These are phyloP conservation scores for Ophiostoma ips DNA, from an alignment of 2,329 filamentous ascomycete species.

Conservation along the genomic window DNA sequence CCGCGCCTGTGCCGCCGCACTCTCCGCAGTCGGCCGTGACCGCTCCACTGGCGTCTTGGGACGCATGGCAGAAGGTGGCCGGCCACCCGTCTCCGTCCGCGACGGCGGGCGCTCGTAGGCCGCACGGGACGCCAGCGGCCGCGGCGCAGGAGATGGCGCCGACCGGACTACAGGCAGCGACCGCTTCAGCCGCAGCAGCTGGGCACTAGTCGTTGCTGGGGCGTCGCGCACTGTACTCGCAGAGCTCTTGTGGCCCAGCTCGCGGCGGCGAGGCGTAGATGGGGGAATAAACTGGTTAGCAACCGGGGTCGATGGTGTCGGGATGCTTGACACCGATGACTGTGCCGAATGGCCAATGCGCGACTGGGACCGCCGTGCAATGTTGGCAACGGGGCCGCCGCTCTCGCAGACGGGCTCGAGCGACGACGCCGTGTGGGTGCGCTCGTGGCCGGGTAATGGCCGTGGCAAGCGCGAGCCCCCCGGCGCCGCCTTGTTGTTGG, in stretches of 20 bases:
- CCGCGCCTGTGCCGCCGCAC: conserved; percentile 35
- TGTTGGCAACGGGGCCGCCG: conserved; percentile 52
- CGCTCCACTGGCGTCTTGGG: conserved; percentile 62
- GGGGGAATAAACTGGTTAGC: conserved; percentile 36
- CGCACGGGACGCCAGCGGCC: conserved; percentile 30
- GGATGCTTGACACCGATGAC: conserved; percentile 51
- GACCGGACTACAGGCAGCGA: conserved; percentile 47
- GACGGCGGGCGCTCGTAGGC: conserved; percentile 43
- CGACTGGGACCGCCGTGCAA: conserved; percentile 49
- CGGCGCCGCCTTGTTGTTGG: conserved; percentile 37
- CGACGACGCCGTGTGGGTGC: conserved; percentile 52
- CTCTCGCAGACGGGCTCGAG: conserved; percentile 91
- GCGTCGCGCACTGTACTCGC: conserved; percentile 41
- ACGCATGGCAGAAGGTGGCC: conserved; percentile 39
- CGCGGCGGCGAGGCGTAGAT: conserved; percentile 46
- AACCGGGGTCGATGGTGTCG: conserved; percentile 45
- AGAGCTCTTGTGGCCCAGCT: conserved; percentile 42
- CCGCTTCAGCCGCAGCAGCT: conserved; percentile 50
- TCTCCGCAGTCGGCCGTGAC: conserved; percentile 34
- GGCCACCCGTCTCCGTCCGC: conserved; percentile 33
- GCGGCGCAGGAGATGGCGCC: conserved; percentile 33
- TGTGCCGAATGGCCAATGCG: conserved; percentile 55
- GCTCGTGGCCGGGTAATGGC: conserved; percentile 53
- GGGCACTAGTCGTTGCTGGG: conserved; percentile 50
- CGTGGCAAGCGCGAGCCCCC: conserved; percentile 62